Evolutionary conservation across 768 basidiomycete genomes (phyloP).

Genomic region (Leccinellum luteum): DNA sequence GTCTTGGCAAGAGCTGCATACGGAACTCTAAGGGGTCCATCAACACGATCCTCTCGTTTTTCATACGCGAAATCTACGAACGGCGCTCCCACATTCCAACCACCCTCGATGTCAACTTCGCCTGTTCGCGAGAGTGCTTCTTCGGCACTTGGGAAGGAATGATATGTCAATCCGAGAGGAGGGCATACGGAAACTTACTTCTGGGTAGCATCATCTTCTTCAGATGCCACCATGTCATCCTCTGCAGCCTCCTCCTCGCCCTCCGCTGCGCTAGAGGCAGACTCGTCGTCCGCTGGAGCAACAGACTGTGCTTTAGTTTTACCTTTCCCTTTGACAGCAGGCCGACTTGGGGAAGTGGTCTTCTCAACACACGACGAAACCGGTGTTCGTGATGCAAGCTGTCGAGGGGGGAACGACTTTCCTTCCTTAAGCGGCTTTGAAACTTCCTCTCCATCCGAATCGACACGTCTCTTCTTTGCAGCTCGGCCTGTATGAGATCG

Average conservation of each 20-base stretch:
- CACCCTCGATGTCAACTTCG: slow-evolving; percentile 75
- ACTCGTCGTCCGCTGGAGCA: slow-evolving; percentile 30
- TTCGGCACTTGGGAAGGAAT: slow-evolving; percentile 52
- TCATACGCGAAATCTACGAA: slow-evolving; percentile 39
- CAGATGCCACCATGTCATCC: slow-evolving; percentile 39
- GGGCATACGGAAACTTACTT: slow-evolving; percentile 41
- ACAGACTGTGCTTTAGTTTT: slow-evolving; percentile 15
- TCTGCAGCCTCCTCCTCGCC: slow-evolving; percentile 40
- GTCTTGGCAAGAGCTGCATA: slow-evolving; percentile 90
- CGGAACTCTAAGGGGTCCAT: slow-evolving; percentile 61
- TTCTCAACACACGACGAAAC: neutral
- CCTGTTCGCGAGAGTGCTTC: slow-evolving; percentile 55
- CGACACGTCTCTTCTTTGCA: slow-evolving; percentile 52
- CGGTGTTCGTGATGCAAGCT: neutral
- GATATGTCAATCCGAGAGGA: slow-evolving; percentile 1
- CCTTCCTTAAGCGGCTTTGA: slow-evolving; percentile 3
- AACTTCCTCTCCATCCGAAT: slow-evolving; percentile 50
- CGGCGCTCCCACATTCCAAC: slow-evolving; percentile 86
- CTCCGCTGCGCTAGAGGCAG: slow-evolving; percentile 33
- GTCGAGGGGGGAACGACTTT: neutral
- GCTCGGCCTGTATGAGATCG: slow-evolving; percentile 21
- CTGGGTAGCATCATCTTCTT: slow-evolving; percentile 56
- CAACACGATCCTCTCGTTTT: neutral
- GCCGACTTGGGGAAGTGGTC: neutral
- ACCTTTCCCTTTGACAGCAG: slow-evolving; percentile 14